Evolutionary conservation across 345 rosid species (phyloP), one percentile per base, ranked within the genome.

Genomic region (Sonneratia caseolaris): DNA sequence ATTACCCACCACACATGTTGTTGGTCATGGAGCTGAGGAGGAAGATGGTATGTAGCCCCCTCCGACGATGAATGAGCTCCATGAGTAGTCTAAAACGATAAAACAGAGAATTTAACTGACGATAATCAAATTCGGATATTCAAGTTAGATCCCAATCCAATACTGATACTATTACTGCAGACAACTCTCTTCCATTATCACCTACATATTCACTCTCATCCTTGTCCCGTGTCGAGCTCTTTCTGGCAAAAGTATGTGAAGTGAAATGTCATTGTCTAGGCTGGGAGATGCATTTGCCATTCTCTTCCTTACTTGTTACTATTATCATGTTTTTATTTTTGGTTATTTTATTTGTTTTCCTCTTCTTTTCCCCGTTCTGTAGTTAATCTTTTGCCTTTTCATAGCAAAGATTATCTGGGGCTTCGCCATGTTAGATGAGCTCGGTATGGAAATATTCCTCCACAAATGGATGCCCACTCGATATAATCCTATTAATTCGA

Each of bases 361-460:
- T 57, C 48, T 57, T 47, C 47, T 8, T 42, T 45, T 70, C 24
- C 51, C 32, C 32, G 32, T 27, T 27, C 32, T 27, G 32, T 8
- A 5, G 35, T 1, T 10, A 22, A 59, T 9, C 32, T 5, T 59
- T 24, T 59, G 12, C 64, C 64, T 59, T n/a, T 59, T 59, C 1
- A 59, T 59, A 8, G 64, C 11, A 21, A 59, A 59, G 32, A 22
- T 11, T 59, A 22, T 6, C 22, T 59, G 43, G 9, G 64, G 3
- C 35, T 59, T 59, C 24, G 64, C 36, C 64, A n/a, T 7, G 64
- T 56, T 16, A 70, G 7, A 61, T 57, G 64, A 61, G 64, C 65
- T 70, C 64, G 40, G 38, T 37, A 47, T 36, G 65, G 61, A 55
- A 61, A 70, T 55, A 70, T 70, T 55, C 72, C 72, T 18, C 27